These are phyloP conservation scores for Daldinia sp. DNA, from an alignment of 2,329 filamentous ascomycete species.

Conservation along the genomic window DNA sequence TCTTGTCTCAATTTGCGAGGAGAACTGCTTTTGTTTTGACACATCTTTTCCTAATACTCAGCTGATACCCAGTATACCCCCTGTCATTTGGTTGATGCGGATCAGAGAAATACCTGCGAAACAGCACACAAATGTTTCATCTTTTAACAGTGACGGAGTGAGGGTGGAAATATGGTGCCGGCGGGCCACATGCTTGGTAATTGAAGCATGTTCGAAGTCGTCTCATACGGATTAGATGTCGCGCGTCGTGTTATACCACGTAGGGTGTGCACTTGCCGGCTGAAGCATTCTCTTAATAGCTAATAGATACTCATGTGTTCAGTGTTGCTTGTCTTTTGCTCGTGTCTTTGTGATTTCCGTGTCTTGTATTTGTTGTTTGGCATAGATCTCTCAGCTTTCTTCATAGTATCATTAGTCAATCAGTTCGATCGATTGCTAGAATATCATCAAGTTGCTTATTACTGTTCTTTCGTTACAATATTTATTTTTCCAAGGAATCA, in stretches of 20 bases:
- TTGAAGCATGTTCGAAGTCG: slow-evolving; percentile 35
- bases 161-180: slow-evolving; percentile 25
- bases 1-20: slow-evolving; percentile 42
- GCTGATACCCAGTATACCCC: slow-evolving; percentile 52
- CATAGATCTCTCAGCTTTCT: not conserved
- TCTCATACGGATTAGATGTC: slow-evolving; percentile 36
- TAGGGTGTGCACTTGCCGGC: slow-evolving; percentile 39
- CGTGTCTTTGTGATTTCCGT: not conserved
- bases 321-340: slow-evolving; percentile 5
- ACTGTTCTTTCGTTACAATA: no score
- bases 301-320: slow-evolving; percentile 46
- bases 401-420: not conserved
- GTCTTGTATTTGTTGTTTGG: not conserved
- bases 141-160: slow-evolving; percentile 33
- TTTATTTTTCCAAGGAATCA: no score
- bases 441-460: no score
- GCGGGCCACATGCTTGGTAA: slow-evolving; percentile 20
- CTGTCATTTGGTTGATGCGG: slow-evolving; percentile 45
- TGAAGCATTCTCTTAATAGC: slow-evolving; percentile 47
- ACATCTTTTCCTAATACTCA: slow-evolving; percentile 46
- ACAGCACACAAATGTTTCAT: slow-evolving; percentile 38
- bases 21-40: slow-evolving; percentile 42
- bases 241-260: slow-evolving; percentile 35
- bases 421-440: no score
- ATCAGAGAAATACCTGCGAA: slow-evolving; percentile 39